Base-by-base conservation (phyloP, 345 rosid species). In the Litchi chinensis region DNA sequence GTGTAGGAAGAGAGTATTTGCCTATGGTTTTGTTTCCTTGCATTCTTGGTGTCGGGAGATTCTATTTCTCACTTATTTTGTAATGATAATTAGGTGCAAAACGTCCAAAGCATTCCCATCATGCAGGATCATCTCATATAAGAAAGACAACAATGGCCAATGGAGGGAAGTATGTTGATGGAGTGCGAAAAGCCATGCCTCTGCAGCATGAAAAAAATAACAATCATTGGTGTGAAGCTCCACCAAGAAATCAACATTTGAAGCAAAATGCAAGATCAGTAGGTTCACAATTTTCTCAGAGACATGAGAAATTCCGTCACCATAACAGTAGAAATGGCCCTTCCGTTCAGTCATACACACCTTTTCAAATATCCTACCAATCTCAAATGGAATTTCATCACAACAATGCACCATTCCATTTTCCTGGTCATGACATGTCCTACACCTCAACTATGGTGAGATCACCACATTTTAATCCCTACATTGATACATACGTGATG, bases 71-170 rank as follows among this genome's bases (percentile, higher is more conserved):
- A 44, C 68, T 52, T 54, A 22, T 10, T 65, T 75, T 24, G 57
- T 70, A 56, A 65, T 83, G 52, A 75, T 81, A 66, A 67, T 10
- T 81, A 90, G 92, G 82, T 81, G 79, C 76, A 59, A 85, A 87
- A 77, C 78, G 16, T 57, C 83, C 63, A 62, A 88, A 82, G 80
- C 83, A 82, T 77, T 84, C 71, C 24, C 76, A 52, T 71, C 80
- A 74, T 43, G 37, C 77, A 68, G 82, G 76, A 77, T 79, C 85
- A 24, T 44, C 72, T 54, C 83, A 60, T 78, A 65, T 13, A 46
- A 79, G 75, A 65, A 84, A 74, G 82, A 71, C 79, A 59, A 79
- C 79, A 60, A 79, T 78, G 79, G 62, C 44, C 18, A 81, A 63
- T 65, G 84, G 79, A 46, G 73, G 71, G n/a, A 82, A 79, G 86